phyloP scores from a whole-genome alignment of 2,329 filamentous ascomycete species.

The Phialophora expanda region DNA sequence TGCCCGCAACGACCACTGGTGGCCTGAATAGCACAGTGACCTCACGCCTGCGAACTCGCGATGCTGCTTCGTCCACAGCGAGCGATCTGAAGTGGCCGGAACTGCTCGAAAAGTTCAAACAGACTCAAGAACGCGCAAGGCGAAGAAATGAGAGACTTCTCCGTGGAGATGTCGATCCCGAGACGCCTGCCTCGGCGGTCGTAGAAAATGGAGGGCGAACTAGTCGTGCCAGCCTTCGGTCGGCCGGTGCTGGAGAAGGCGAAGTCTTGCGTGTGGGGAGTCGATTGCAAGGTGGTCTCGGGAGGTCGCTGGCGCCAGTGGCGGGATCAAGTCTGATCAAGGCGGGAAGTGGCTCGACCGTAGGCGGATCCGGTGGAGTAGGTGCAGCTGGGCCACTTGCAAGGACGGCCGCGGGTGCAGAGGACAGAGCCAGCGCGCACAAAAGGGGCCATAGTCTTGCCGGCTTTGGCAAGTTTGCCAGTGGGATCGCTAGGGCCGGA shows the following conservation, averaged over 20 bases:
- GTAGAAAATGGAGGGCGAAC: slow-evolving; percentile 21
- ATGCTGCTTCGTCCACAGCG: slow-evolving; percentile 12
- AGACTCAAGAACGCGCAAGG: slow-evolving; percentile 83
- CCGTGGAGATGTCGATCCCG: slow-evolving; percentile 31
- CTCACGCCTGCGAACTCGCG: slow-evolving; percentile 33
- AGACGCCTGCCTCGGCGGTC: slow-evolving; percentile 16
- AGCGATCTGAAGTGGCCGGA: slow-evolving; percentile 84
- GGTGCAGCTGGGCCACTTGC: slow-evolving; percentile 9
- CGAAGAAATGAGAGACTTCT: slow-evolving; percentile 37
- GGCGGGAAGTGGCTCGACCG: slow-evolving; percentile 23
- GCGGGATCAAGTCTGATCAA: slow-evolving; percentile 15
- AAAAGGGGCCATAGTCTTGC: slow-evolving; percentile 38
- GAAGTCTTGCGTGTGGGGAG: slow-evolving; percentile 9
- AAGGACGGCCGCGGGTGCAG: slow-evolving; percentile 9
- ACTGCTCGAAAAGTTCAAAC: slow-evolving; percentile 90
- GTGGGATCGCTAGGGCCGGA: slow-evolving; percentile 71
- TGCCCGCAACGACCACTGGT: slow-evolving; percentile 16
- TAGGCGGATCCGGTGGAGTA: slow-evolving; percentile 12
- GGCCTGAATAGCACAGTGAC: slow-evolving; percentile 18
- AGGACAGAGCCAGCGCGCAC: slow-evolving; percentile 24
- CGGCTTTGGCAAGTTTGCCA: slow-evolving; percentile 44
- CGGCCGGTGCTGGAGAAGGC: slow-evolving; percentile 17
- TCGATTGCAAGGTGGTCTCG: not conserved
- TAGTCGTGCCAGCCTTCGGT: slow-evolving; percentile 31
- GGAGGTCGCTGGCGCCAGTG: slow-evolving; percentile 23